Evolutionary conservation across 192 early-diverging fungal genomes (phyloP).

Genomic region (Entomortierella chlamydospora): DNA sequence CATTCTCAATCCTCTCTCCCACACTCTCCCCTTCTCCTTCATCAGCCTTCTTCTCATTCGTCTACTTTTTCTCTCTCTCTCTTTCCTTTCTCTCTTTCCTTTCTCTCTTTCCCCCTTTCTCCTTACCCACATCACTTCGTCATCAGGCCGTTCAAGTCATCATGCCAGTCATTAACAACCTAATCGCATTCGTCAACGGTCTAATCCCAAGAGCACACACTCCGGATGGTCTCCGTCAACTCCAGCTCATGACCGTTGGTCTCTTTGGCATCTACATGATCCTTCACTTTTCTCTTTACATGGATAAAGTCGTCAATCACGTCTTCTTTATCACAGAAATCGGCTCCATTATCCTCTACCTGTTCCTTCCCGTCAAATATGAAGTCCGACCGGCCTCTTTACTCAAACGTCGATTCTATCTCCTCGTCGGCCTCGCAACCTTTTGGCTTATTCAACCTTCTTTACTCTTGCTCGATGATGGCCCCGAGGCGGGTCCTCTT

Average conservation of each 20-base stretch:
- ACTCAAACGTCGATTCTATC: constrained; percentile 5
- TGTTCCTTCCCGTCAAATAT: constrained; percentile 15
- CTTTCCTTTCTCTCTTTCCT: background rate
- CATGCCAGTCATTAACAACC: background rate
- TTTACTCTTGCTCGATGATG: background rate
- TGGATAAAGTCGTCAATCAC: constrained; percentile 22
- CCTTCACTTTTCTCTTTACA: constrained; percentile 26
- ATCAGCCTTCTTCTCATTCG: too few relatives aligned
- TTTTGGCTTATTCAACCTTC: constrained; percentile 17
- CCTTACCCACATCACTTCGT: background rate
- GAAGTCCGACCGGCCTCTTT: background rate
- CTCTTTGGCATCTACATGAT: constrained; percentile 9
- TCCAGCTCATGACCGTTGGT: constrained; percentile 11
- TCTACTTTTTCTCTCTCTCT: background rate
- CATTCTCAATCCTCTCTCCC: too few relatives aligned
- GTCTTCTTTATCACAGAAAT: constrained; percentile 13
- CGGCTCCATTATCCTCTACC: constrained; percentile 2
- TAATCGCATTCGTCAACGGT: background rate
- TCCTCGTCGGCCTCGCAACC: constrained; percentile 2
- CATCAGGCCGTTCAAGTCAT: background rate
- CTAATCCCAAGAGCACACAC: constrained; percentile 8
- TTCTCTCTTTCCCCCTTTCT: constrained; percentile 9
- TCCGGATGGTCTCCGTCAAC: constrained; percentile 19
- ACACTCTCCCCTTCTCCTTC: too few relatives aligned
- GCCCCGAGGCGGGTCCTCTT: background rate